phyloP scores from a whole-genome alignment of 2,329 filamentous ascomycete species.

The Calonectria pteridis region DNA sequence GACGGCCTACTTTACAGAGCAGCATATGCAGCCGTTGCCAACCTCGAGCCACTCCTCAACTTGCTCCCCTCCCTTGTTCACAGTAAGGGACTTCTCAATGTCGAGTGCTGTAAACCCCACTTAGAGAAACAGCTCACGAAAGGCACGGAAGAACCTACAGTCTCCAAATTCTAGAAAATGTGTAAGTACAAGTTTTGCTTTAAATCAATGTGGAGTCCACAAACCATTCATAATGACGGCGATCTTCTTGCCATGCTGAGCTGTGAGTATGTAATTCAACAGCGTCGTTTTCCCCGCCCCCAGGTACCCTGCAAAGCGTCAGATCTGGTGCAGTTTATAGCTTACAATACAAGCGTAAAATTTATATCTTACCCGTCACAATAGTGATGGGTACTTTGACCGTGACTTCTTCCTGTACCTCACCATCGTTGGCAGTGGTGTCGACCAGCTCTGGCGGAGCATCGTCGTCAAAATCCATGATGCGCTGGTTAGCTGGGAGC shows the following conservation, averaged over 20 bases:
- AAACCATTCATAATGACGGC: conserved; percentile 94
- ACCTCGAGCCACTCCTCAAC: conserved; percentile 96
- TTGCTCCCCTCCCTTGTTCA: conserved; percentile 85
- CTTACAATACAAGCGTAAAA: neutral
- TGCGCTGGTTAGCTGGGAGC: conserved; percentile 24
- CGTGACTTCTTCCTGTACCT: conserved; percentile 62
- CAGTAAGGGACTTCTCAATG: conserved; percentile 94
- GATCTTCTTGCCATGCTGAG: conserved; percentile 96
- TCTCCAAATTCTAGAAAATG: conserved; percentile 77
- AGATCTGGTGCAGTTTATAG: conserved; percentile 1
- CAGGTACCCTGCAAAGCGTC: conserved; percentile 78
- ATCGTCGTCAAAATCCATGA: conserved; percentile 76
- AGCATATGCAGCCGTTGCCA: conserved; percentile 97
- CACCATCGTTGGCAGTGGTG: conserved; percentile 48
- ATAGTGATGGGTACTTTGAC: conserved; percentile 87
- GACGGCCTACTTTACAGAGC: conserved; percentile 85
- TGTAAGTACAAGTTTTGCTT: conserved; percentile 26
- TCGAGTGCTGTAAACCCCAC: conserved; percentile 75
- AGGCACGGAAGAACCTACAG: conserved; percentile 63
- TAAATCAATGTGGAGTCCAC: conserved; percentile 5
- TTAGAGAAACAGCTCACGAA: conserved; percentile 22
- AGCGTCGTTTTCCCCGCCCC: conserved; percentile 96
- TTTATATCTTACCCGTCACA: conserved; percentile 72
- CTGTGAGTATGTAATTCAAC: conserved; percentile 94
- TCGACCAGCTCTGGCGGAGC: conserved; percentile 74